Base-by-base conservation (phyloP, 2,329 filamentous ascomycete species). In the Neofusicoccum umdonicola region DNA sequence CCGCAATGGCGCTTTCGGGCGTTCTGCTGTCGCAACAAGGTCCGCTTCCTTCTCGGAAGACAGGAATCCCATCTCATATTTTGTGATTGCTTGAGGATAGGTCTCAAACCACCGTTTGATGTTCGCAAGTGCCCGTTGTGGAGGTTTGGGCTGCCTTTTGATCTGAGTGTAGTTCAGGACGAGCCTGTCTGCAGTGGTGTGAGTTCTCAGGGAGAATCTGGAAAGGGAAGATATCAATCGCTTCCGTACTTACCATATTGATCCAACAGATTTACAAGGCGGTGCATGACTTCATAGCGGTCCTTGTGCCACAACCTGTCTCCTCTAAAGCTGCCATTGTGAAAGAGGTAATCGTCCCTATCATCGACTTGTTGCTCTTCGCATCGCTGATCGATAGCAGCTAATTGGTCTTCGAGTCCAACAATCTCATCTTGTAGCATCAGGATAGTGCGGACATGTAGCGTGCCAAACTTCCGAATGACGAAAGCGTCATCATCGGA, bases 401-500 rank as follows among this genome's bases (percentile, higher is more conserved):
- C 58, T 2, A 62, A 15, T 8, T 8, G 3, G 3, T 51, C 35
- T 13, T 62, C 58, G 13, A 62, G 58, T 1, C 34, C 17, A 15
- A 39, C 44, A 8, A 62, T 62, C 4, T 62, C 34, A 13, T 62
- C 47, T 12, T 62, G 58, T 7, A 62, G 37, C 31, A 62, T 31
- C 15, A 62, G 19, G 2, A 62, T 39, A 4, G 58, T 41, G 2
- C 58, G 44, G 7, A 31, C 58, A 8, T 62, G 58, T 1, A 62
- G 13, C 2, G 58, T 17, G 1, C 58, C 45, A 17, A 62, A 62
- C 8, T 35, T 62, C 13, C 58, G 58, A 11, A 51, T 27, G 13
- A 62, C 45, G 4, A 62, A 17, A 7, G 44, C 37, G 13, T 62
- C 58, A 8, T 62, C 27, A 9, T 62, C 58, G 2, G 58, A 27